Evolutionary conservation across 176 grass and related monocot species (phyloP).

Genomic region (Sorghum bicolor): Sorghum_bicolor_NCBIv3 NC_012870.2:21455501-21456000

Average conservation of each 20-base stretch:
- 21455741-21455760: neutral
- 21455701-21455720: slow-evolving; percentile 77
- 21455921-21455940: neutral
- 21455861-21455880: neutral
- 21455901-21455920: neutral
- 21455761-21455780: neutral
- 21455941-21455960: slow-evolving; percentile 27
- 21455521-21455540: slow-evolving; percentile 54
- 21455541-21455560: slow-evolving; percentile 62
- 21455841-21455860: neutral
- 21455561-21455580: slow-evolving; percentile 60
- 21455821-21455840: neutral
- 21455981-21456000: slow-evolving; percentile 85
- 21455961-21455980: slow-evolving; percentile 95
- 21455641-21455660: slow-evolving; percentile 67
- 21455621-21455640: slow-evolving; percentile 92
- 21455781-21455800: neutral
- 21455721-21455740: neutral
- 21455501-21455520: slow-evolving; percentile 90
- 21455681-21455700: slow-evolving; percentile 89
- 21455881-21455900: neutral
- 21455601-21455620: slow-evolving; percentile 58
- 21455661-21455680: slow-evolving; percentile 89
- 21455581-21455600: slow-evolving; percentile 37
- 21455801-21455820: neutral